Conservation (phyloP, 2,329 filamentous ascomycete species). For the Coniochaeta ligniaria region DNA sequence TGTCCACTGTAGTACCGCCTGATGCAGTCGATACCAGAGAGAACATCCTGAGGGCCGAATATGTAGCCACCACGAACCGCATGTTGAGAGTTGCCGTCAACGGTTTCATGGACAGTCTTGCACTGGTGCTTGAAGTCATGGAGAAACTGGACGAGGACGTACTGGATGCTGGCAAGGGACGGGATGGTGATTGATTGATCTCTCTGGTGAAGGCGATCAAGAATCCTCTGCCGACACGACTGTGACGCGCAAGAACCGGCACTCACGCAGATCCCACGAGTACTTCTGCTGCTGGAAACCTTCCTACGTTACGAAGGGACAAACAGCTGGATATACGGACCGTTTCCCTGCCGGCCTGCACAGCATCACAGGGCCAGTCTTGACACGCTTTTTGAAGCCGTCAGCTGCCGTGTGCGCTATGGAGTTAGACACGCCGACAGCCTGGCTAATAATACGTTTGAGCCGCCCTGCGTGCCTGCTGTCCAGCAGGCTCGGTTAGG, state of each 20-base stretch:
- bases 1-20: constrained; percentile 45
- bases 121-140: constrained; percentile 82
- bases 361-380: not conserved
- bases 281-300: not conserved
- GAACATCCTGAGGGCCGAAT: constrained; percentile 62
- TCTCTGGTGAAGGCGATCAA: not conserved
- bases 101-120: constrained; percentile 87
- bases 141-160: constrained; percentile 83
- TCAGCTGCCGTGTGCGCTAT: not conserved
- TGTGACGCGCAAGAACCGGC: not conserved
- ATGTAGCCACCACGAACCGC: constrained; percentile 84
- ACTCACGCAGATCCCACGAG: not conserved
- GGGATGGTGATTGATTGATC: not conserved
- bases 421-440: not conserved
- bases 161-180: constrained; percentile 30
- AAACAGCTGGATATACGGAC: not conserved
- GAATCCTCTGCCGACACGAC: not conserved
- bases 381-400: not conserved
- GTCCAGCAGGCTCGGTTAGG: not conserved
- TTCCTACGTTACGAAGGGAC: not conserved
- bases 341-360: not conserved
- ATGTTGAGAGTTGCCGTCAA: constrained; percentile 97
- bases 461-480: not conserved
- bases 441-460: not conserved
- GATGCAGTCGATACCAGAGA: constrained; percentile 10